Conservation (phyloP, 225 moss, liverwort and hornwort genomes). For the Polytrichum formosum region DNA sequence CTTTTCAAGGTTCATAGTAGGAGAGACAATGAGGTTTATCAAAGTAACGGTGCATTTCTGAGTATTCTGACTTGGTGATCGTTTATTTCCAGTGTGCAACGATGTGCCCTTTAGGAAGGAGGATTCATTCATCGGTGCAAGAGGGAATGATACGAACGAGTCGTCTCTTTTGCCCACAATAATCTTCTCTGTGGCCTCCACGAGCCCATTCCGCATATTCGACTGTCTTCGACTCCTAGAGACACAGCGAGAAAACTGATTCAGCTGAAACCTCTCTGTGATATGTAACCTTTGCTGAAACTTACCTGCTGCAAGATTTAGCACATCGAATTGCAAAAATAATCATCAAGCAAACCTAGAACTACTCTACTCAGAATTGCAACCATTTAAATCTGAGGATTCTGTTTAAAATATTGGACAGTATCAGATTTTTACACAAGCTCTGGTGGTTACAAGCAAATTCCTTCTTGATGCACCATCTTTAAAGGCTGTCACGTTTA, state of each 20-base stretch:
- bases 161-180: constrained; percentile 16
- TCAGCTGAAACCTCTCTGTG: background rate
- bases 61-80: constrained; percentile 7
- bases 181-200: constrained; percentile 20
- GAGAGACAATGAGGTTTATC: constrained; percentile 23
- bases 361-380: too few species aligned
- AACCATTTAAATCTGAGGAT: too few species aligned
- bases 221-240: background rate
- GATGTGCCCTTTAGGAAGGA: constrained; percentile 32
- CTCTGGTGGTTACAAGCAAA: too few species aligned
- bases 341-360: too few species aligned
- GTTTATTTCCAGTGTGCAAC: constrained; percentile 24
- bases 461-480: too few species aligned
- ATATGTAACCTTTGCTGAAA: too few species aligned
- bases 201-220: constrained; percentile 6
- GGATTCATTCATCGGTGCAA: constrained; percentile 19
- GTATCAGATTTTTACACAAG: too few species aligned
- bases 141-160: constrained; percentile 16
- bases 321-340: too few species aligned
- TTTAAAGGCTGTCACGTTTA: too few species aligned
- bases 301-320: too few species aligned
- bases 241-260: background rate
- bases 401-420: too few species aligned
- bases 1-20: constrained; percentile 19
- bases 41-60: constrained; percentile 25